Evolutionary conservation across 139 green algal species (phyloP).

Genomic region (Volvox africanus): DNA sequence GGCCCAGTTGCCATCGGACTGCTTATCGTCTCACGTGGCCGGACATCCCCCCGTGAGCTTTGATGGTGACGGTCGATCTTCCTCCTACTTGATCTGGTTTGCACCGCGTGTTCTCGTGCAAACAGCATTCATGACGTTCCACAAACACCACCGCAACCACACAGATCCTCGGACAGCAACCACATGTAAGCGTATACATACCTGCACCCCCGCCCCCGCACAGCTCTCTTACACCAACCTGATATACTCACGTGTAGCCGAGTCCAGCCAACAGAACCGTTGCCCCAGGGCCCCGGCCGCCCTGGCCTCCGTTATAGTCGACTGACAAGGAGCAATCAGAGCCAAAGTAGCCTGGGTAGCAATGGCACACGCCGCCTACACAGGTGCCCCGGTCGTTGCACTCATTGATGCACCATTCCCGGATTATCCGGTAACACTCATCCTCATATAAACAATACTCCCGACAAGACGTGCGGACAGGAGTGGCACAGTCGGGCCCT

Average conservation of each 20-base stretch:
- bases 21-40: too few species aligned
- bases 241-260: constrained; percentile 11
- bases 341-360: constrained; percentile 36
- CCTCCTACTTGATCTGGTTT: too few species aligned
- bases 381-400: constrained; percentile 32
- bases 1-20: too few species aligned
- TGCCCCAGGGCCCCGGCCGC: background rate
- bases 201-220: too few species aligned
- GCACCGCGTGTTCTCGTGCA: too few species aligned
- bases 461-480: constrained; percentile 15
- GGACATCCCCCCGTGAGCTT: too few species aligned
- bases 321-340: constrained; percentile 28
- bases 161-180: too few species aligned
- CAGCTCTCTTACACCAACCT: background rate
- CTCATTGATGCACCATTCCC: constrained; percentile 42
- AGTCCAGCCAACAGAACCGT: constrained; percentile 28
- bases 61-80: too few species aligned
- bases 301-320: background rate
- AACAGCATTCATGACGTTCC: too few species aligned
- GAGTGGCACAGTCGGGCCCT: constrained; percentile 24
- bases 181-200: too few species aligned
- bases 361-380: constrained; percentile 40
- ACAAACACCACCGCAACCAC: too few species aligned
- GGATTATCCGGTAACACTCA: constrained; percentile 14
- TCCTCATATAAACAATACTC: constrained; percentile 22